Base-by-base conservation (phyloP, 192 early-diverging fungal species). In the Lobulomyces angularis region DNA sequence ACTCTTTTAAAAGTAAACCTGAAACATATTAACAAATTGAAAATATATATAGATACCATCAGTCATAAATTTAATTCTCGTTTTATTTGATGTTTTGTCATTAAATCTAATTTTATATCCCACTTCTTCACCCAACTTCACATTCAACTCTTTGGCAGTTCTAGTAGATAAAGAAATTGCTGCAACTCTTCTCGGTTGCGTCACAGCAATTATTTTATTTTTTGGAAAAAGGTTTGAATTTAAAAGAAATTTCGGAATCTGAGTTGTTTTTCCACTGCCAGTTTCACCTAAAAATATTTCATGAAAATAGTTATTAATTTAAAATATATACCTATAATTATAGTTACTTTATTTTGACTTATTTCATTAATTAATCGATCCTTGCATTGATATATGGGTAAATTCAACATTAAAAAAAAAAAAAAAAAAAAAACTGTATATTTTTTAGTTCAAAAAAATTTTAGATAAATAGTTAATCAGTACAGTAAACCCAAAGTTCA, bases 61-160 rank as follows among this genome's bases (percentile, higher is more conserved):
- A 0, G 95, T 99, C 63, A 94, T 74, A 53, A 86, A 99, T 58
- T 90, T 89, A 38, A 99, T 78, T 41, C 77, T 53, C 0, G 95
- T 96, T 21, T 47, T 31, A 9, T 70, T 51, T 11, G 75, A 80
- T 2, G 90, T 85, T n/a, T 64, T 79, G 51, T 95, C 87, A 31
- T 96, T 88, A 54, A 99, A 99, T 41, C 95, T 79, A 38, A 99
- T 86, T 0, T 83, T 84, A 55, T 96, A 99, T 12, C 95, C 95
- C 17, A 97, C 85, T 44, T 80, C 56, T 8, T 62, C 61, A 8
- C 86, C 82, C 31, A 85, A 43, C 0, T 62, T 55, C 4, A 74
- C 74, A 5, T 81, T 78, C n/a, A 74, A 67, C 58, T 89, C 86
- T 40, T 86, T 79, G 5, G 84, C 67, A 1, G 87, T 84, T 37